Conservation (phyloP, 31 red algal species). For the Odonthalia washingtoniensis region DNA sequence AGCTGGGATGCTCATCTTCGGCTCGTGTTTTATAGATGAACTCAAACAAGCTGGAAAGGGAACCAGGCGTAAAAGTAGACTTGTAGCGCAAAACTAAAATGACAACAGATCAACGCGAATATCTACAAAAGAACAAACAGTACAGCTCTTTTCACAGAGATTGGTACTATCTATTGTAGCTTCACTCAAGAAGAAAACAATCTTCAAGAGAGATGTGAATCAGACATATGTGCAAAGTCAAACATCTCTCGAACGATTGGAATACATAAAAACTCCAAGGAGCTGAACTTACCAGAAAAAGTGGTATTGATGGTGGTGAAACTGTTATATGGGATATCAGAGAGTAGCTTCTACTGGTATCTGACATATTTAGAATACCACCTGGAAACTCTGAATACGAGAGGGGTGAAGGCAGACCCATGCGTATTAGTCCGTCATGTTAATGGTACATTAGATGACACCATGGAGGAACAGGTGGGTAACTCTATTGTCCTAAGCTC, state of each 20-base stretch:
- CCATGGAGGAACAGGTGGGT: background rate
- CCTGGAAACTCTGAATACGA: background rate
- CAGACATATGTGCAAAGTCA: background rate
- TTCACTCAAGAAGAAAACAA: background rate
- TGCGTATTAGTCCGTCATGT: background rate
- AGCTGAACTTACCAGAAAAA: background rate
- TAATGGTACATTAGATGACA: background rate
- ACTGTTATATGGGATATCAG: background rate
- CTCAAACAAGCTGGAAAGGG: background rate
- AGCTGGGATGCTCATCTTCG: background rate
- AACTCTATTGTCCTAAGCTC: background rate
- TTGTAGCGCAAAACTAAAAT: background rate
- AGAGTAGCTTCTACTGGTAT: too few relatives aligned
- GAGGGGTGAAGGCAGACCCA: background rate
- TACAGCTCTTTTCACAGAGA: background rate
- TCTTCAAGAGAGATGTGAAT: too few relatives aligned
- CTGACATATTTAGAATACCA: background rate
- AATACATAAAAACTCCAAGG: background rate
- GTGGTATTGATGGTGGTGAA: background rate
- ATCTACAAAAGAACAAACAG: background rate
- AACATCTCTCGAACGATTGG: background rate
- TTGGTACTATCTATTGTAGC: background rate
- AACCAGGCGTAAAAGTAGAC: background rate
- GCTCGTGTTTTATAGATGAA: background rate
- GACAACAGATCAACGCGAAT: background rate